Conservation (phyloP, 345 rosid genomes). For the Gossypium thurberi region DNA sequence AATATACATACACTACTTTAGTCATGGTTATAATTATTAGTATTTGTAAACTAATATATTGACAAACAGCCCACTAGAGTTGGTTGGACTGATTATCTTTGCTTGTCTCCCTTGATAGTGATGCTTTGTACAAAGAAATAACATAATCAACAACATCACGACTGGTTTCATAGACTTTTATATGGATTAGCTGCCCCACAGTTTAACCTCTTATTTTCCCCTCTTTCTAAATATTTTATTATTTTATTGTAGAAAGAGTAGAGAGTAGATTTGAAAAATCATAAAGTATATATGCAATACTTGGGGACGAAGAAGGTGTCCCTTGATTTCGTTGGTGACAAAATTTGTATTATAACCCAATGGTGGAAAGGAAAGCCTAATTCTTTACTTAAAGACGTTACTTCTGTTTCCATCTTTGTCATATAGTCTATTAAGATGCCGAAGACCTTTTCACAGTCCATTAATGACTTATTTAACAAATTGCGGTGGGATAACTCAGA, state of each 20-base stretch:
- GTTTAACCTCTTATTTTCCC: not conserved
- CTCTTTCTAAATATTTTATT: not conserved
- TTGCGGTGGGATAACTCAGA: too few species aligned
- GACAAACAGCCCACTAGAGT: not conserved
- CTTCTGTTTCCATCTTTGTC: too few species aligned
- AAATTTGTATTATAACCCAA: too few species aligned
- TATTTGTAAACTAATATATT: not conserved
- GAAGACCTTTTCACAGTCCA: too few species aligned
- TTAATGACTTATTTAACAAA: too few species aligned
- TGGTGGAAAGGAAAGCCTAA: too few species aligned
- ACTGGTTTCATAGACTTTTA: not conserved
- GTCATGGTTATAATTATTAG: constrained; percentile 6
- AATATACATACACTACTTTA: not conserved
- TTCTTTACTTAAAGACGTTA: too few species aligned
- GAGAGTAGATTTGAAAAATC: too few species aligned
- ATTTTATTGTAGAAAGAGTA: too few species aligned
- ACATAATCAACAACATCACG: constrained; percentile 7
- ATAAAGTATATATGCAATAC: not conserved
- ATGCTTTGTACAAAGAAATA: not conserved
- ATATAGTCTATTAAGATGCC: too few species aligned
- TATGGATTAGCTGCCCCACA: constrained; percentile 1
- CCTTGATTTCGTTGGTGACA: too few species aligned
- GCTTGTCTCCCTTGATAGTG: not conserved
- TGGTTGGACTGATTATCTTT: not conserved
- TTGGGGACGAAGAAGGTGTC: too few species aligned